phyloP scores from a whole-genome alignment of 257 asterid species.

The Penstemon barbatus region DNA sequence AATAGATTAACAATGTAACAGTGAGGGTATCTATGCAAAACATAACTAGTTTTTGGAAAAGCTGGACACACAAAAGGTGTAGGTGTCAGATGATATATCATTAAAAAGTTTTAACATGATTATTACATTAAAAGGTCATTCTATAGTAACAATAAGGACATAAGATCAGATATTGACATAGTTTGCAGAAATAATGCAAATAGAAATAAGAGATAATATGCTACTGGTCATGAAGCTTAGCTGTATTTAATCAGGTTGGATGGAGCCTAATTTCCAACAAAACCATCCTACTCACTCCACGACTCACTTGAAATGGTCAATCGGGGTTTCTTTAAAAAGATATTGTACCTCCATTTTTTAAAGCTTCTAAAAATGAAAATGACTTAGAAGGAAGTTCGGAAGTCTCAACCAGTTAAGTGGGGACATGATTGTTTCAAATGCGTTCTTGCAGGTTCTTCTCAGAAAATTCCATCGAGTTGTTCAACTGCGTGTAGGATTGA shows the following conservation, averaged over 20 bases:
- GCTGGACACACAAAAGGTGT: background rate
- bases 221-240: background rate
- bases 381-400: background rate
- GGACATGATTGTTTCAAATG: background rate
- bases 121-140: background rate
- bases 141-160: background rate
- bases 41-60: background rate
- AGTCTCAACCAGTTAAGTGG: background rate
- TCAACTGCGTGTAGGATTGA: background rate
- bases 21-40: background rate
- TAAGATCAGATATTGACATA: background rate
- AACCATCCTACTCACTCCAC: background rate
- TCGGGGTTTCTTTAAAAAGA: background rate
- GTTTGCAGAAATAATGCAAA: background rate
- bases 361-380: background rate
- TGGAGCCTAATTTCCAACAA: background rate
- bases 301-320: background rate
- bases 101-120: background rate
- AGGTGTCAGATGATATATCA: background rate
- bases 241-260: background rate
- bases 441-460: background rate
- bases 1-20: background rate
- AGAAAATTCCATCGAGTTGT: background rate
- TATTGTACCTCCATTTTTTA: background rate
- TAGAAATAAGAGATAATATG: background rate